phyloP scores from a whole-genome alignment of 345 rosid species.

The Sonneratia alba region DNA sequence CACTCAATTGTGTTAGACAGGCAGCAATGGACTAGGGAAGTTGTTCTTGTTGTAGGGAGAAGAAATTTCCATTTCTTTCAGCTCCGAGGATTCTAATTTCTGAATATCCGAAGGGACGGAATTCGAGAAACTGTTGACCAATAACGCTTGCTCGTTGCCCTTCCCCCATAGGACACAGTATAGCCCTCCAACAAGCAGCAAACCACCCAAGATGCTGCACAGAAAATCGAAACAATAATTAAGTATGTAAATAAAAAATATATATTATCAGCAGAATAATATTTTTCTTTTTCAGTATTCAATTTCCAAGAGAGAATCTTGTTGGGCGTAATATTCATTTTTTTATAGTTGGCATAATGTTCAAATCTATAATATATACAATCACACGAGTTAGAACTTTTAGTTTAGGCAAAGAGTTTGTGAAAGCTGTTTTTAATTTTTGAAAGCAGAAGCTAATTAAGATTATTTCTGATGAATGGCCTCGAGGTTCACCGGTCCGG shows the following conservation, averaged over 20 bases:
- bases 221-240: constrained; percentile 1
- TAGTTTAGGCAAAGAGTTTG: too few relatives aligned
- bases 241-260: background rate
- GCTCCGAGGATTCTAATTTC: constrained; percentile 24
- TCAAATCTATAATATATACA: too few relatives aligned
- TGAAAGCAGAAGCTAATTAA: too few relatives aligned
- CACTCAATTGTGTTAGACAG: background rate
- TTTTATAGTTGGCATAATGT: too few relatives aligned
- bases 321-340: too few relatives aligned
- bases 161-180: constrained; percentile 86
- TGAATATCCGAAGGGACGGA: constrained; percentile 11
- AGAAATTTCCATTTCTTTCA: constrained; percentile 15
- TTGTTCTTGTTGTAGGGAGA: background rate
- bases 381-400: too few relatives aligned
- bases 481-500: too few relatives aligned
- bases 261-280: background rate
- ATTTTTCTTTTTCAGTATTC: background rate
- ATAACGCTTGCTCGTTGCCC: constrained; percentile 38
- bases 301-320: background rate
- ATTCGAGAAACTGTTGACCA: constrained; percentile 12
- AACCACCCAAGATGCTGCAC: constrained; percentile 61
- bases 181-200: constrained; percentile 63
- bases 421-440: too few relatives aligned
- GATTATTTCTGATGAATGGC: too few relatives aligned
- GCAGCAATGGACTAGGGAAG: constrained; percentile 3